A percentile compares a stretch with the other conserved stretches of the same genome.
Conservation (phyloP, 495 filamentous ascomycete genomes). For the Copromyces sp. region DNA sequence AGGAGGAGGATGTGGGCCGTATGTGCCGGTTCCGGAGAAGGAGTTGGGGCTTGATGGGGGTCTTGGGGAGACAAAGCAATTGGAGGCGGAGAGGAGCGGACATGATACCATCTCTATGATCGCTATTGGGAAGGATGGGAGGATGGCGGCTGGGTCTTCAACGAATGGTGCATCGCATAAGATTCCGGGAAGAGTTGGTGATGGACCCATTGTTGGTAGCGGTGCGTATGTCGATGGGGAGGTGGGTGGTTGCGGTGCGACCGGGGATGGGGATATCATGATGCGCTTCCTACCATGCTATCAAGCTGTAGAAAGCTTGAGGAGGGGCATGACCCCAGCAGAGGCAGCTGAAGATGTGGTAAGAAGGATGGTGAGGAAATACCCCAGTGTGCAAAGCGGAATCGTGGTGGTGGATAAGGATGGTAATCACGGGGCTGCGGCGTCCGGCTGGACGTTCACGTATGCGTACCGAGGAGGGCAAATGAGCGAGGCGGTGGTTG, state of each 20-base stretch:
- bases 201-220: conserved; percentile 38
- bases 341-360: conserved; percentile 37
- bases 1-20: conserved; percentile 29
- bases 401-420: conserved; percentile 34
- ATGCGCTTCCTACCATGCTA: conserved; percentile 43
- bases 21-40: conserved; percentile 14
- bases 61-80: neutral
- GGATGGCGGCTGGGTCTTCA: conserved; percentile 38
- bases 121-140: conserved; percentile 23
- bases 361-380: conserved; percentile 33
- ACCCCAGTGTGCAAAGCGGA: conserved; percentile 31
- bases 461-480: conserved; percentile 34
- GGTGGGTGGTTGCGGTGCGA: conserved; percentile 39
- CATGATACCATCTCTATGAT: conserved; percentile 44
- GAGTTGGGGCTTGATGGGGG: neutral
- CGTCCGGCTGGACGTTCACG: conserved; percentile 37
- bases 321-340: conserved; percentile 30
- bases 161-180: conserved; percentile 40
- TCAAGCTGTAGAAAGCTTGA: conserved; percentile 38
- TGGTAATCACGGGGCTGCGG: conserved; percentile 36
- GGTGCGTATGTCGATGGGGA: conserved; percentile 41
- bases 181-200: conserved; percentile 37
- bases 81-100: conserved; percentile 1
- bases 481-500: conserved; percentile 32
- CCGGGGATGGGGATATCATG: conserved; percentile 42